These are phyloP conservation scores for Syzygium grande DNA, from an alignment of 345 rosid genomes.

Conservation along the genomic window DNA sequence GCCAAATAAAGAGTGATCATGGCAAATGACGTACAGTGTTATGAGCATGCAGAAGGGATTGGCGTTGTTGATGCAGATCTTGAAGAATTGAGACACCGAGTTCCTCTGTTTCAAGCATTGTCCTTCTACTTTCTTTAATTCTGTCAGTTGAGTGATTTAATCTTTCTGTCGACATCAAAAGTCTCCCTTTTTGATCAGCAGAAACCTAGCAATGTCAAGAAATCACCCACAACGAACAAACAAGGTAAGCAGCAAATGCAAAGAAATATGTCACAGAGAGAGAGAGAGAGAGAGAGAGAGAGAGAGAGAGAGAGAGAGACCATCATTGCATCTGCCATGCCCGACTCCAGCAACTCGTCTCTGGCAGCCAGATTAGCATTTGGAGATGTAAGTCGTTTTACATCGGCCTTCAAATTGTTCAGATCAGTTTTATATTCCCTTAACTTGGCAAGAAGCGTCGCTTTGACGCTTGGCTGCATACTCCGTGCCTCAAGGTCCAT, in stretches of 20 bases:
- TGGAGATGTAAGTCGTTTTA: constrained; percentile 20
- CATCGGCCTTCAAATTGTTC: constrained; percentile 35
- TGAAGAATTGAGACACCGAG: constrained; percentile 62
- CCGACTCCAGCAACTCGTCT: constrained; percentile 36
- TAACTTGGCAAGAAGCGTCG: constrained; percentile 33
- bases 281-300: not conserved
- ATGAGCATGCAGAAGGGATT: constrained; percentile 51
- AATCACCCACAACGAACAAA: not conserved
- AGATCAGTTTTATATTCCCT: constrained; percentile 41
- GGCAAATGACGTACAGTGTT: constrained; percentile 16
- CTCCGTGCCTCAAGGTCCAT: constrained; percentile 58
- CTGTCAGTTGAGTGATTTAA: constrained; percentile 42
- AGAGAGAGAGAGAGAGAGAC: constrained; percentile 9
- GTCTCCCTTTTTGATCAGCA: constrained; percentile 52
- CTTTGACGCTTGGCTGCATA: constrained; percentile 33
- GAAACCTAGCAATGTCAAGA: constrained; percentile 22
- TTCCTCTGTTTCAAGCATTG: constrained; percentile 66
- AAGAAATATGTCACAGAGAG: not conserved
- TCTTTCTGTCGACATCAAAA: constrained; percentile 52
- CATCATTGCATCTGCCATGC: constrained; percentile 25
- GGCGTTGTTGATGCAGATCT: constrained; percentile 54
- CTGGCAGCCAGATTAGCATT: constrained; percentile 15
- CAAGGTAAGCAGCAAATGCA: not conserved
- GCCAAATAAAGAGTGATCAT: not conserved
- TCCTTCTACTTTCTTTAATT: constrained; percentile 54